Conservation (phyloP, 2,329 filamentous ascomycete species). For the Herpotrichia juniperi region DNA sequence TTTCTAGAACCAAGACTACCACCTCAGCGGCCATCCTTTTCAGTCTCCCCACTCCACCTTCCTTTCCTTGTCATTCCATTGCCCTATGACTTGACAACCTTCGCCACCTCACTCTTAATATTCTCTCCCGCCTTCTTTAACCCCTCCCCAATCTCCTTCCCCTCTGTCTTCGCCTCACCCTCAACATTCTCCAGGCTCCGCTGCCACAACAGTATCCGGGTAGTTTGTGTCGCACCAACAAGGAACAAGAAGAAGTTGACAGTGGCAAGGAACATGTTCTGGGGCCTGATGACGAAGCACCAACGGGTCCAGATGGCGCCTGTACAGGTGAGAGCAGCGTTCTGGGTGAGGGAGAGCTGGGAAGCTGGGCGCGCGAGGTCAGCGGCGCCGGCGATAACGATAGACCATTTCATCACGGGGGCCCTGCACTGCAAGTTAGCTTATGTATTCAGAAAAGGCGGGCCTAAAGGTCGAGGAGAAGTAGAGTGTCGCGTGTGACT, state of each 20-base stretch:
- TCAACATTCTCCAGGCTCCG: conserved; percentile 61
- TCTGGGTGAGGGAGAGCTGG: conserved; percentile 92
- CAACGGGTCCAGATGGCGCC: conserved; percentile 98
- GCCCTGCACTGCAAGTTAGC: conserved; percentile 77
- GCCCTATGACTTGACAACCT: conserved; percentile 23
- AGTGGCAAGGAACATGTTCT: conserved; percentile 88
- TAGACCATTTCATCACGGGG: conserved; percentile 91
- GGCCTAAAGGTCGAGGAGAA: background rate
- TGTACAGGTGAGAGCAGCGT: conserved; percentile 85
- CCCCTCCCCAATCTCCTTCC: conserved; percentile 37
- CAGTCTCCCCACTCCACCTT: background rate
- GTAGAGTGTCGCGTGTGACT: conserved; percentile 8
- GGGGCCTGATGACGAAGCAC: conserved; percentile 96
- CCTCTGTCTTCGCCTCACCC: conserved; percentile 46
- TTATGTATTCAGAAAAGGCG: background rate
- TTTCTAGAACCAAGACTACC: background rate
- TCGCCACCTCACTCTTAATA: conserved; percentile 36
- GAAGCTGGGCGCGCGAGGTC: conserved; percentile 92
- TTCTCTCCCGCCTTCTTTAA: conserved; percentile 38
- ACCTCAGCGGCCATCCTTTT: background rate
- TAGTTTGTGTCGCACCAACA: conserved; percentile 82
- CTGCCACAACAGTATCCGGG: conserved; percentile 74
- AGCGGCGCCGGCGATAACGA: conserved; percentile 89
- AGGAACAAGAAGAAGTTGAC: conserved; percentile 98
- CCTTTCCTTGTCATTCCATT: background rate